Conservation (phyloP, 2,329 filamentous ascomycete species). For the Cyphellophora europaea region DNA sequence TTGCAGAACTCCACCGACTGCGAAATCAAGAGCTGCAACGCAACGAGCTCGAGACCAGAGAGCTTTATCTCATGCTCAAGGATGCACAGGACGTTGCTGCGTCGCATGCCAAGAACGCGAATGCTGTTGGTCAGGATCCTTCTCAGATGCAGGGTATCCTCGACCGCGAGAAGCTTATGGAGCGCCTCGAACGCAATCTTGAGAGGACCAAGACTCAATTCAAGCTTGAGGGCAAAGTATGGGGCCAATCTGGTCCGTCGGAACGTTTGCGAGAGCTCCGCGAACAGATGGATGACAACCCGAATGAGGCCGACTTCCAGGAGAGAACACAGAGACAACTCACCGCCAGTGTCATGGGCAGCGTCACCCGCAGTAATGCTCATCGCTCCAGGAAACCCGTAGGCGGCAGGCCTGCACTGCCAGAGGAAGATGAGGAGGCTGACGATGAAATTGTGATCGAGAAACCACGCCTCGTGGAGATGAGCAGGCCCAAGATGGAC, state of each 20-base stretch:
- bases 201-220: conserved; percentile 96
- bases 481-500: conserved; percentile 61
- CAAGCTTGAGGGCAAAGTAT: conserved; percentile 88
- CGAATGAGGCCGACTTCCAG: conserved; percentile 42
- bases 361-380: conserved; percentile 51
- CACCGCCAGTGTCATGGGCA: conserved; percentile 64
- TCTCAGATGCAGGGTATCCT: conserved; percentile 85
- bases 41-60: conserved; percentile 90
- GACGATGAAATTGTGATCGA: conserved; percentile 61
- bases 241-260: conserved; percentile 79
- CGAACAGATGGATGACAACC: conserved; percentile 79
- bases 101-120: conserved; percentile 62
- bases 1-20: conserved; percentile 76
- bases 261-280: conserved; percentile 85
- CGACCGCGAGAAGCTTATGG: conserved; percentile 86
- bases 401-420: conserved; percentile 27
- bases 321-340: conserved; percentile 53
- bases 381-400: conserved; percentile 21
- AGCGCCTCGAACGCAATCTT: conserved; percentile 85
- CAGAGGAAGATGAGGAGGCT: conserved; percentile 37
- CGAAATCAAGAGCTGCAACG: conserved; percentile 85
- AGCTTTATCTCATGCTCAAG: conserved; percentile 94
- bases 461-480: conserved; percentile 69
- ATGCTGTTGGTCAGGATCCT: conserved; percentile 52
- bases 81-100: conserved; percentile 95